Base-by-base conservation (phyloP, 139 green algal genomes). In the Tetratostichococcus sp. region DNA sequence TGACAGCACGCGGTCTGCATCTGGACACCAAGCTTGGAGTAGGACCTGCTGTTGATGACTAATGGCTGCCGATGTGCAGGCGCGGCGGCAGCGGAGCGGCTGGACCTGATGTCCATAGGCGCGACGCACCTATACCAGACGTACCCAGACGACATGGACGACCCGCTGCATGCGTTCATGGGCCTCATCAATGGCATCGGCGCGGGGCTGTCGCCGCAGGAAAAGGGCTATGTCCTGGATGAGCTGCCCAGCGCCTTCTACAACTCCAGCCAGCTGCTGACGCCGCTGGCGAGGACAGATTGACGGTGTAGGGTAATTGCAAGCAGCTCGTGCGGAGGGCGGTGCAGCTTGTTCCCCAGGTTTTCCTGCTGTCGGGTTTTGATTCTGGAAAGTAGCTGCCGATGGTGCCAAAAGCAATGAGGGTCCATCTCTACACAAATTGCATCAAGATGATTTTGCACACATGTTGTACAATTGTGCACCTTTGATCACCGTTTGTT, bases 41-140 rank as follows among this genome's bases (percentile, higher is more conserved):
- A n/a, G n/a, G n/a, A n/a, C n/a, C n/a, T n/a, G n/a, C n/a, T n/a
- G n/a, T n/a, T n/a, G n/a, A n/a, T n/a, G n/a, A n/a, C n/a, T n/a
- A n/a, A n/a, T n/a, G n/a, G n/a, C n/a, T n/a, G n/a, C n/a, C n/a
- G n/a, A 50, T 50, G 6, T 50, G 50, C 50, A 62, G 50, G 76
- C 31, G 68, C 76, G n/a, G 70, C 76, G 22, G 76, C 70, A 28
- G 76, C 70, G n/a, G 76, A 81, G 42, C 76, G 73, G 70, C 76
- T 72, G 31, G 65, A 77, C 43, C 67, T 81, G 30, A 70, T 77
- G 28, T 33, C 72, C 11, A 62, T 76, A 3, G 25, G 70, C 26
- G 76, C 76, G 19, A 66, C 76, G 2, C 32, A 77, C 25, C 68
- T 70, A 11, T 81, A 70, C 31, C 50, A 43, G 58, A 73, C 35